Evolutionary conservation across 768 basidiomycete genomes (phyloP).

Genomic region (Phanerochaete sordida): DNA sequence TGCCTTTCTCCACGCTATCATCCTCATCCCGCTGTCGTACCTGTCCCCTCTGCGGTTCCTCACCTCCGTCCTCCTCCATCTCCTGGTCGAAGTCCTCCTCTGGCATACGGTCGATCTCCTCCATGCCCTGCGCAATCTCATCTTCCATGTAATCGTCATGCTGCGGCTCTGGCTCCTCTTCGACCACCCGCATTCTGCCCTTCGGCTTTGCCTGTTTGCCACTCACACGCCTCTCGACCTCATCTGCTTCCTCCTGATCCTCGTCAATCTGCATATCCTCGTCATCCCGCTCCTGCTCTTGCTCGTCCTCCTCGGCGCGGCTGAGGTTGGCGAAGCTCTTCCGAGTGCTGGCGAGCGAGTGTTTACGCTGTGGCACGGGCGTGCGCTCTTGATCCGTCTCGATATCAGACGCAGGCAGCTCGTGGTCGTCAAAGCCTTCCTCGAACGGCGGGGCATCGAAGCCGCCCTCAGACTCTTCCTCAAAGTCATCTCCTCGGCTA

Average conservation of each 20-base stretch:
- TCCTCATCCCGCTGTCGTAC: conserved; percentile 10
- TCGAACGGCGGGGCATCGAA: conserved; percentile 15
- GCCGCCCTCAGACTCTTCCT: conserved; percentile 17
- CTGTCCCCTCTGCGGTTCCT: conserved; percentile 16
- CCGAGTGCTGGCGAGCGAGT: neutral
- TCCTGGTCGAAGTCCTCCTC: conserved; percentile 19
- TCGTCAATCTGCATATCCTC: conserved; percentile 13
- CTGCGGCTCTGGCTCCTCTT: conserved; percentile 11
- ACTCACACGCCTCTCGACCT: conserved; percentile 16
- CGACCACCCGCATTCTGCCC: conserved; percentile 19
- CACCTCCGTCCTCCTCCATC: conserved; percentile 27
- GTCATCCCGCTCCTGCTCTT: neutral
- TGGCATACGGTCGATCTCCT: conserved; percentile 8
- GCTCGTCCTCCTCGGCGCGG: neutral
- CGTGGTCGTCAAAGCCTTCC: neutral
- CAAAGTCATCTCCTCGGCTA: conserved; percentile 15
- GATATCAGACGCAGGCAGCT: neutral
- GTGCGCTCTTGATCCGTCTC: conserved; percentile 7
- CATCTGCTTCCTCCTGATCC: conserved; percentile 35
- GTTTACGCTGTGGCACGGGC: conserved; percentile 1
- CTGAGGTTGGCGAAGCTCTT: conserved; percentile 6
- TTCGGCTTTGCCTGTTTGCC: conserved; percentile 14
- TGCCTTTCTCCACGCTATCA: conserved; percentile 22
- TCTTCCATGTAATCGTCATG: conserved; percentile 31
- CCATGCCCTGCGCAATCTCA: conserved; percentile 38